Evolutionary conservation across 495 filamentous ascomycete genomes (phyloP).

Genomic region (Rostrohypoxylon terebratum): DNA sequence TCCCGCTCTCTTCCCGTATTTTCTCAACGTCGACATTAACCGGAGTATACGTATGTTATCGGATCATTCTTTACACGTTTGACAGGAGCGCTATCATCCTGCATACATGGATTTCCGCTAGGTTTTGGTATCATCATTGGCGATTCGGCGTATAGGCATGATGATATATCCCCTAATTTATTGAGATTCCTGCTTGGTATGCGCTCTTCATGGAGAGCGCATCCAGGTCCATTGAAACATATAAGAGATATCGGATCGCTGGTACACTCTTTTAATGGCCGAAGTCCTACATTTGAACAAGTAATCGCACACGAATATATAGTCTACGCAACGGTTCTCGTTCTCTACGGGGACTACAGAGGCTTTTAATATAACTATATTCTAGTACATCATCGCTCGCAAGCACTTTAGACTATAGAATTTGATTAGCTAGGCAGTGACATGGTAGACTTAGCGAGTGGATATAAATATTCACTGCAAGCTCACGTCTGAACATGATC

Average conservation of each 20-base stretch:
- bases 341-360: constrained; percentile 6
- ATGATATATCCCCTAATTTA: constrained; percentile 31
- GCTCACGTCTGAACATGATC: background rate
- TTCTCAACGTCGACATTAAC: background rate
- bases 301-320: constrained; percentile 31
- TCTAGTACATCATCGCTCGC: background rate
- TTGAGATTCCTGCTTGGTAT: constrained; percentile 31
- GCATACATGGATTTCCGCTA: constrained; percentile 18
- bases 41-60: constrained; percentile 7
- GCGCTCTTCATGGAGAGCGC: constrained; percentile 10
- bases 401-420: background rate
- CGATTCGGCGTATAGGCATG: constrained; percentile 31
- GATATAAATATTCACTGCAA: background rate
- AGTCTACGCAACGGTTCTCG: background rate
- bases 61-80: constrained; percentile 27
- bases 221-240: constrained; percentile 8
- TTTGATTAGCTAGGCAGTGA: background rate
- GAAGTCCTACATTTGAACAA: constrained; percentile 20
- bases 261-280: constrained; percentile 38
- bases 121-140: constrained; percentile 32
- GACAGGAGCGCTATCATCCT: constrained; percentile 17
- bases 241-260: constrained; percentile 38
- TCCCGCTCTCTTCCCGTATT: background rate
- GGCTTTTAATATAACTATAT: constrained; percentile 1
- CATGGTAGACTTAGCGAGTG: background rate